A percentile compares a stretch with the other conserved stretches of the same genome.
These are phyloP conservation scores for Paramecium tetraurelia DNA, from an alignment of 73 alveolate genomes.

Conservation along the genomic window DNA sequence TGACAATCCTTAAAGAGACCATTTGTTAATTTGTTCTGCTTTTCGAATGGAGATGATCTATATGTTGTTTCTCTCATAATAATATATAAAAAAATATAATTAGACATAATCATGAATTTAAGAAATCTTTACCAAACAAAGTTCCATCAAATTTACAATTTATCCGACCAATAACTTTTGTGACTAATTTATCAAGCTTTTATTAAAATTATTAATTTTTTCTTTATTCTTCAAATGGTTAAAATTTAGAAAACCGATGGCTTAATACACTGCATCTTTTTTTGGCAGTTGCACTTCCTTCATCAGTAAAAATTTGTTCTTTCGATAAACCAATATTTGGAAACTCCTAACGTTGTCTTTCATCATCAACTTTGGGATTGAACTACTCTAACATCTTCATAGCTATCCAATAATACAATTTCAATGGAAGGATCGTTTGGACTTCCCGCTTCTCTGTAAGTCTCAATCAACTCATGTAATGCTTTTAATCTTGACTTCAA, in stretches of 20 bases:
- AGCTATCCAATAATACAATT: background rate
- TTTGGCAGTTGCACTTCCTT: conserved; percentile 17
- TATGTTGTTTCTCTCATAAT: background rate
- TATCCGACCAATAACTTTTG: background rate
- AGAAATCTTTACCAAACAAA: background rate
- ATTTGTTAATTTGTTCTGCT: background rate
- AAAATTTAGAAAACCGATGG: background rate
- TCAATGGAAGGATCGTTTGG: conserved; percentile 2
- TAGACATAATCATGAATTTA: background rate
- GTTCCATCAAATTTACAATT: conserved; percentile 19
- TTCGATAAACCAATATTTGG: background rate
- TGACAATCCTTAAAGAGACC: background rate
- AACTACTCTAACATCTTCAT: background rate
- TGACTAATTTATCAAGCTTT: background rate
- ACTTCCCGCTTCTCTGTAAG: background rate
- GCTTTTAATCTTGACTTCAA: background rate
- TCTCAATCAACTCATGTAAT: background rate
- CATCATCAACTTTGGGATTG: background rate
- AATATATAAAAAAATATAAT: background rate
- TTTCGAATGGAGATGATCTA: background rate
- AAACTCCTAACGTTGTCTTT: background rate
- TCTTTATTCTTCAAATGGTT: background rate
- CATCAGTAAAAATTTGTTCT: background rate
- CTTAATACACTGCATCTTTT: background rate
- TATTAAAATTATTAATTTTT: background rate